A percentile compares a stretch with the other conserved stretches of the same genome.
Conservation (phyloP, 345 rosid genomes). For the Isatis tinctoria region DNA sequence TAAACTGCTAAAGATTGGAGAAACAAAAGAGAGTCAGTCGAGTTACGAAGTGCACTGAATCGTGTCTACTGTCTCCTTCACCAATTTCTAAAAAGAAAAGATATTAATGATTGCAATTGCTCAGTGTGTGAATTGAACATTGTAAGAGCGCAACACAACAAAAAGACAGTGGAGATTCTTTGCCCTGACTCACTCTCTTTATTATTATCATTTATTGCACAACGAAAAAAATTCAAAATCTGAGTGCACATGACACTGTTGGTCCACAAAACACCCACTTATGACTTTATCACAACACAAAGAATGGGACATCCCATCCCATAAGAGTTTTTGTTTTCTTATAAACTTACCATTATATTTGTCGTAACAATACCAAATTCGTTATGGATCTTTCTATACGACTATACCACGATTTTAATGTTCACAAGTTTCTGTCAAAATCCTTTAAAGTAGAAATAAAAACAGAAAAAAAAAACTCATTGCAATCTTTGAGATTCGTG, state of each 20-base stretch:
- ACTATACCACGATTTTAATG: not conserved
- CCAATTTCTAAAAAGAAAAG: not conserved
- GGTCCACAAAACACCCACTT: slow-evolving; percentile 31
- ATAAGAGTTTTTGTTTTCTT: slow-evolving; percentile 16
- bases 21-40: not conserved
- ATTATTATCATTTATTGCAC: not conserved
- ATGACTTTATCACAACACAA: slow-evolving; percentile 25
- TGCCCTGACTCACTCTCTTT: slow-evolving; percentile 10
- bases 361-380: slow-evolving; percentile 15
- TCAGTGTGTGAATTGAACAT: not conserved
- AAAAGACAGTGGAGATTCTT: slow-evolving; percentile 5
- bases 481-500: slow-evolving; percentile 16
- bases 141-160: slow-evolving; percentile 19
- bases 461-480: not conserved
- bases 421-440: not conserved
- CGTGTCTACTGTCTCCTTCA: not conserved
- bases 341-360: slow-evolving; percentile 3
- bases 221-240: slow-evolving; percentile 4
- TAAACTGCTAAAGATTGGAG: not conserved
- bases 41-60: not conserved
- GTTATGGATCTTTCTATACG: slow-evolving; percentile 1
- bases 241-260: slow-evolving; percentile 31
- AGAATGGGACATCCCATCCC: slow-evolving; percentile 16
- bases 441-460: not conserved
- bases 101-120: slow-evolving; percentile 1